Conservation (phyloP, 192 early-diverging fungal species). For the Paraglomus brasilianum region DNA sequence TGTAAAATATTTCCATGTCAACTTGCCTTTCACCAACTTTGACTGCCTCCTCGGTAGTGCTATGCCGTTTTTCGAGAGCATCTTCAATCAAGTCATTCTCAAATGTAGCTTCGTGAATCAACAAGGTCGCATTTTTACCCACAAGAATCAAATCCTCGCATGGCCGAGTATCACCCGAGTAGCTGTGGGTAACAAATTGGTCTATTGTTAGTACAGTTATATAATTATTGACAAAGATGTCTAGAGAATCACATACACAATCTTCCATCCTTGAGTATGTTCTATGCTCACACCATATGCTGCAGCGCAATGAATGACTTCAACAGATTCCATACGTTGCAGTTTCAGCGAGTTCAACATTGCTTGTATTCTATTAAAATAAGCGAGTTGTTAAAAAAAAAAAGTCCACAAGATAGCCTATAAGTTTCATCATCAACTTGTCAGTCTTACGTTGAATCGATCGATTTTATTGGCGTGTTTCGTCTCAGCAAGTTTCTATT, state of each 20-base stretch:
- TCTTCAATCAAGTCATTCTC: conserved; percentile 68
- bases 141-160: conserved; percentile 66
- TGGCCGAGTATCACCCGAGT: conserved; percentile 95
- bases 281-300: conserved; percentile 76
- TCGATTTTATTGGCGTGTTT: no score
- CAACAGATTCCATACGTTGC: conserved; percentile 56
- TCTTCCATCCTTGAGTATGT: conserved; percentile 70
- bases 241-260: conserved; percentile 54
- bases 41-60: conserved; percentile 85
- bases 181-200: conserved; percentile 40
- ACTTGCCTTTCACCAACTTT: conserved; percentile 66
- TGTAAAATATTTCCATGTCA: background rate
- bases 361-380: background rate
- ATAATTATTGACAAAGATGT: conserved; percentile 1
- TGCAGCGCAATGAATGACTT: conserved; percentile 81
- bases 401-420: no score
- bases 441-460: no score
- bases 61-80: conserved; percentile 80
- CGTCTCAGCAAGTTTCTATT: conserved; percentile 47
- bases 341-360: conserved; percentile 52
- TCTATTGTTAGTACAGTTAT: background rate
- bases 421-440: no score
- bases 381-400: no score
- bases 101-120: conserved; percentile 94
- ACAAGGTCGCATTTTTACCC: conserved; percentile 68